Base-by-base conservation (phyloP, 1,284 basidiomycete genomes). In the Violaceomyces palustris region DNA sequence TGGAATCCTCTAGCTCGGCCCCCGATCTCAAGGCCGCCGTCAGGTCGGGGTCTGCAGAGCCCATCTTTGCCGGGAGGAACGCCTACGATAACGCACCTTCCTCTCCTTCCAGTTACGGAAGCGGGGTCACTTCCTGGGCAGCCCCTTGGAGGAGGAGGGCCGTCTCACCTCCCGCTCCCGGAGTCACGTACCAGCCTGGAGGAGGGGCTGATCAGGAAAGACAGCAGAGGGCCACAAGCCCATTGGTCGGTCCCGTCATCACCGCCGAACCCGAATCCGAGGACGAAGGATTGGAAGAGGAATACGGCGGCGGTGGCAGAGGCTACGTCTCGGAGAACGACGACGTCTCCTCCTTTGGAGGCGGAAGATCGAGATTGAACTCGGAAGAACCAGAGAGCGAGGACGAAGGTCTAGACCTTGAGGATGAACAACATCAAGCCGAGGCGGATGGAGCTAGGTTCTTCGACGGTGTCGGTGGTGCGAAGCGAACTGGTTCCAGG, bases 101-200 rank as follows among this genome's bases (percentile, higher is more conserved):
- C 6, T 18, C 35, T 12, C 22, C 36, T 3, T 50, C 50, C 11
- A 40, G 38, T 21, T 51, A 50, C 28, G 48, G 48, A 6, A 26
- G 28, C 7, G 48, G 46, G n/a, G 35, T 26, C 8, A 42, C 45
- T 3, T 39, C 36, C 8, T 66, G 64, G 64, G 46, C 49, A 0
- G 53, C 61, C 1, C 53, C 57, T 4, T 66, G 62, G 64, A 18
- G 63, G 2, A 21, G 61, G 4, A 35, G 61, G 1, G 58, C 63
- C 1, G 49, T 54, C 6, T 50, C 48, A 18, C 58, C 63, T 3
- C 45, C 40, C 39, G 30, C 18, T 26, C 28, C 27, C n/a, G 15
- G 14, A n/a, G n/a, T n/a, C n/a, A n/a, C n/a, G n/a, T n/a, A n/a
- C n/a, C n/a, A n/a, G n/a, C n/a, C n/a, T n/a, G 36, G 25, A 17